Evolutionary conservation across 1,284 basidiomycete species (phyloP).

Genomic region (Volvariella surrecta): DNA sequence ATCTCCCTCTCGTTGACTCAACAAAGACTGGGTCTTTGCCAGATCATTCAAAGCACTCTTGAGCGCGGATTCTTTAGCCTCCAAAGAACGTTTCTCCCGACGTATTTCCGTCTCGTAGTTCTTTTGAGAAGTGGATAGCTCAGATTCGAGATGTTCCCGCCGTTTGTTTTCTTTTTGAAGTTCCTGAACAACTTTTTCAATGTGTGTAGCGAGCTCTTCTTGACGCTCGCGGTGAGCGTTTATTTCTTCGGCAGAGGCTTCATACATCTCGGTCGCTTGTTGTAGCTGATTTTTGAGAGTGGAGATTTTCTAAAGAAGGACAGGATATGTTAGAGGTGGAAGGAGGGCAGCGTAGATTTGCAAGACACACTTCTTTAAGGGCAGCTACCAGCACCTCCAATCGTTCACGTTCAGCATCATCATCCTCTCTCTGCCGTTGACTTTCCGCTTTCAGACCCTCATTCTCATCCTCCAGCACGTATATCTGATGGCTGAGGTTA

Average conservation of each 20-base stretch:
- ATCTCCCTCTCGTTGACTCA: conserved; percentile 66
- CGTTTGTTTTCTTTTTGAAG: conserved; percentile 47
- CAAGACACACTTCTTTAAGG: conserved; percentile 64
- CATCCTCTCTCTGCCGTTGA: conserved; percentile 35
- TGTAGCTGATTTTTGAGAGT: conserved; percentile 53
- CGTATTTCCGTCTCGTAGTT: conserved; percentile 53
- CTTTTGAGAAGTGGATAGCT: conserved; percentile 45
- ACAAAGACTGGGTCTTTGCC: conserved; percentile 48
- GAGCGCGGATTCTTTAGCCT: conserved; percentile 60
- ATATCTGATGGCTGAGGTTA: conserved; percentile 56
- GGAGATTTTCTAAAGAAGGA: conserved; percentile 49
- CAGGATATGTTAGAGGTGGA: conserved; percentile 1
- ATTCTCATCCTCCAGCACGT: conserved; percentile 49
- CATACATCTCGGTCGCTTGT: conserved; percentile 52
- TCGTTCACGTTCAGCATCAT: conserved; percentile 62
- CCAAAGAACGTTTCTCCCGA: conserved; percentile 48
- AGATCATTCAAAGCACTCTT: conserved; percentile 55
- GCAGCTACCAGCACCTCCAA: conserved; percentile 64
- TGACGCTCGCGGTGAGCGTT: conserved; percentile 54
- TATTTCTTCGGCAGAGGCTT: conserved; percentile 49
- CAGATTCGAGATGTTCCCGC: conserved; percentile 47
- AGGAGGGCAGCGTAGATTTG: conserved; percentile 2
- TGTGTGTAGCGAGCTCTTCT: conserved; percentile 68
- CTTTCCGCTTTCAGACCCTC: conserved; percentile 44
- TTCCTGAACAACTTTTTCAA: conserved; percentile 67